Evolutionary conservation across 257 asterid species (phyloP).

Genomic region (Forsythia viridissima): DNA sequence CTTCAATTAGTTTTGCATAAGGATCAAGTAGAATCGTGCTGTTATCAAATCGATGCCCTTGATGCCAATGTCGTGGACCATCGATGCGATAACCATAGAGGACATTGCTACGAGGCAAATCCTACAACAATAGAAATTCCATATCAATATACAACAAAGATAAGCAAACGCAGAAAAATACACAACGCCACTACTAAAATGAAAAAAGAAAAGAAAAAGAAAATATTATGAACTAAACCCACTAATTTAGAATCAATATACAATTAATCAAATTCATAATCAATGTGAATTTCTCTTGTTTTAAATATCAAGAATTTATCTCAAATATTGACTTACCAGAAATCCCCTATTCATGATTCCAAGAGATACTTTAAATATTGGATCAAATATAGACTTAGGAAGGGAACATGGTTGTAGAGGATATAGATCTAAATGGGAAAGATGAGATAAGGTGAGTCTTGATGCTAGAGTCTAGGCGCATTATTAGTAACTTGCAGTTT

Average conservation of each 20-base stretch:
- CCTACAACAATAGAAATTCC: constrained; percentile 43
- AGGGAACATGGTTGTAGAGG: not conserved
- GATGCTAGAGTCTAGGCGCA: not conserved
- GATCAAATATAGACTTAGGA: not conserved
- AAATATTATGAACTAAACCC: constrained; percentile 2
- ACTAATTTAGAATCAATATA: constrained; percentile 13
- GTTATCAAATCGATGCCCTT: constrained; percentile 87
- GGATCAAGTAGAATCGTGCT: constrained; percentile 75
- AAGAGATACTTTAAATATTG: not conserved
- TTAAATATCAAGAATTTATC: not conserved
- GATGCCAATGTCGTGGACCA: constrained; percentile 84
- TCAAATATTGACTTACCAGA: not conserved
- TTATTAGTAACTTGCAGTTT: not conserved
- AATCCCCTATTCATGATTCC: not conserved
- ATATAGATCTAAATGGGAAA: not conserved
- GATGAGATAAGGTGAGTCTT: not conserved
- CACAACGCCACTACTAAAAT: not conserved
- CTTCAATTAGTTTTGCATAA: constrained; percentile 89
- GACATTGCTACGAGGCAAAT: constrained; percentile 68
- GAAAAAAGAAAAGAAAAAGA: not conserved
- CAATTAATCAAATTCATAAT: not conserved
- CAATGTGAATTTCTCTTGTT: not conserved
- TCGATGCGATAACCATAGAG: constrained; percentile 77
- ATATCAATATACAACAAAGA: constrained; percentile 10
- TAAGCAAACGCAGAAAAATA: not conserved